Evolutionary conservation across 768 basidiomycete species (phyloP), one percentile per base, ranked within the genome.

Genomic region (Pleurotus tuber-regium): DNA sequence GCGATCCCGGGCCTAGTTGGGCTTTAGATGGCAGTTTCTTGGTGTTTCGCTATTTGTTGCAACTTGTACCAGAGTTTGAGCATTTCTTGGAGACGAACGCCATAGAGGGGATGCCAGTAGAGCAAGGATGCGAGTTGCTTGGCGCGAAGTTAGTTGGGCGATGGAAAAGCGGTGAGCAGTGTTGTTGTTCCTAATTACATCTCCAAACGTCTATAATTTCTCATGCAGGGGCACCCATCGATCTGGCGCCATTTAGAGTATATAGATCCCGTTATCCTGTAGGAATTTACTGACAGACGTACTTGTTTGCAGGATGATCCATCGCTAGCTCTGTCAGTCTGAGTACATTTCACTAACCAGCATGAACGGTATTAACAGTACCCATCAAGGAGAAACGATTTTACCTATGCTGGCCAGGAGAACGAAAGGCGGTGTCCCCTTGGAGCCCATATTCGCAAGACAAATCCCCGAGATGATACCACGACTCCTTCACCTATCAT

Each of bases 101-200:
- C 4, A 55, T 78, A 23, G 54, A 56, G 10, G 70, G 68, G 1
- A 57, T 78, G 41, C 66, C 66, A 1, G 52, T 52, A 4, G 57
- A 69, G 43, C 61, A 78, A 51, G 76, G 78, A 8, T 71, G 70
- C 29, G 77, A 74, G 12, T 66, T 79, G 12, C 66, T 76, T 12
- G 78, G 78, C 35, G 79, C 79, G 12, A 69, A 79, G 49, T 65
- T 81, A 54, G 67, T 80, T 19, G 80, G 80, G 8, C 66, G 80
- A n/a, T 81, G 78, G 78, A 78, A 77, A 70, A 77, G 75, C 43
- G 76, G 77, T 74, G 18, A 40, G 38, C n/a, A n/a, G n/a, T 40
- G 38, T 2, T 8, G 8, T 40, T 18, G 2, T 8, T 2, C 1
- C 11, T 1, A 40, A 12, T 9, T 19, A 14, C 7, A 31, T n/a